Evolutionary conservation across 2,329 filamentous ascomycete species (phyloP).

Genomic region (Curvularia verruculosa): DNA sequence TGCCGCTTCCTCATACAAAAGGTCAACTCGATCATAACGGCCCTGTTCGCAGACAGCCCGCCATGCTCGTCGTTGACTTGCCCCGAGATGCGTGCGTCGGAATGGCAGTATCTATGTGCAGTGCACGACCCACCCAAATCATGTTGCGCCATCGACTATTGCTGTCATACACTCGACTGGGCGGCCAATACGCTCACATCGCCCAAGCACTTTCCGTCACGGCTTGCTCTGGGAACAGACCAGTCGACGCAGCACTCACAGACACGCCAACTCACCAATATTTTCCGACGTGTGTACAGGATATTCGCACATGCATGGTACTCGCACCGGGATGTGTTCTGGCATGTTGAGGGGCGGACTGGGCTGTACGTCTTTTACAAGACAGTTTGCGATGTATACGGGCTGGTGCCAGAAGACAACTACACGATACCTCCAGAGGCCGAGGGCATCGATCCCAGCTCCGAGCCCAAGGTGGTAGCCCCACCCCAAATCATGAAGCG

Average conservation of each 20-base stretch:
- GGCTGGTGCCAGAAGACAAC: constrained; percentile 87
- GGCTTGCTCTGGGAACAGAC: constrained; percentile 65
- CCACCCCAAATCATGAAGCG: constrained; percentile 47
- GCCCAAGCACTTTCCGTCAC: constrained; percentile 91
- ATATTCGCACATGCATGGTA: constrained; percentile 99
- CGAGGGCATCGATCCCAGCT: constrained; percentile 66
- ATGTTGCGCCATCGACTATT: constrained; percentile 98
- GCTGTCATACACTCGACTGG: constrained; percentile 98
- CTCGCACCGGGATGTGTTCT: constrained; percentile 93
- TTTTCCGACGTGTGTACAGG: constrained; percentile 90
- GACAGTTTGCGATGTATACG: constrained; percentile 91
- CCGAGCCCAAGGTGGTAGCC: constrained; percentile 53
- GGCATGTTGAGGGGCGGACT: constrained; percentile 88
- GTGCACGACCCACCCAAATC: constrained; percentile 96
- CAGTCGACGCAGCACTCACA: constrained; percentile 56
- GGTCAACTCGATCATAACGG: constrained; percentile 89
- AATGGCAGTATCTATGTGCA: constrained; percentile 99
- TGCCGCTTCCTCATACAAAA: constrained; percentile 95
- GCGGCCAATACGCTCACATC: constrained; percentile 93
- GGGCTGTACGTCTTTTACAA: constrained; percentile 97
- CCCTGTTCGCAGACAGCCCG: constrained; percentile 88
- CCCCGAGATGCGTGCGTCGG: constrained; percentile 96
- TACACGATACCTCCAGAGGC: constrained; percentile 95
- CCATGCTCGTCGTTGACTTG: constrained; percentile 89
- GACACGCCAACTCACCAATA: constrained; percentile 86